Evolutionary conservation across 768 basidiomycete species (phyloP), one percentile per base, ranked within the genome.

Genomic region (Naganishia vaughanmartiniae): DNA sequence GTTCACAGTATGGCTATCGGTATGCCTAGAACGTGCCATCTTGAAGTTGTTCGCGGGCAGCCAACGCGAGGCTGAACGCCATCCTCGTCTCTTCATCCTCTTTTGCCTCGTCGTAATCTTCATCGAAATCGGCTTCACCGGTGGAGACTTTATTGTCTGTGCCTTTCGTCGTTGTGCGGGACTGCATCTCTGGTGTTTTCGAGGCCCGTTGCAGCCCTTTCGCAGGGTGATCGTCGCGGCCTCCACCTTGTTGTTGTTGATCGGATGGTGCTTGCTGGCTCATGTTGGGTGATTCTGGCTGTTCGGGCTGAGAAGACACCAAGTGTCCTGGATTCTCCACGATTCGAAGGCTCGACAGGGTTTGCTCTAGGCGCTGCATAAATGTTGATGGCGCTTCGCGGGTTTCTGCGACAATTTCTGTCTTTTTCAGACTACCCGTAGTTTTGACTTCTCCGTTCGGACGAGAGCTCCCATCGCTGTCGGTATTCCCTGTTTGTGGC

Each of bases 81-180:
- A 57, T 57, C 31, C 54, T 56, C 19, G 56, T 57, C 26, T 71
- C 70, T 0, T 71, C 70, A 53, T 71, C 70, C 46, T 71, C 70
- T 17, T 31, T 45, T 36, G 26, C 39, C 15, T 55, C 66, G 26
- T 36, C 21, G 24, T 34, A 15, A 53, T 67, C 54, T 24, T 39
- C 42, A 2, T 71, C 65, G 7, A 42, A n/a, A 14, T 24, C 19
- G 3, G 21, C 65, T 51, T 66, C 24, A 15, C 26, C n/a, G 21
- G 42, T 51, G 42, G n/a, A 34, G 51, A 31, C 51, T n/a, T n/a
- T n/a, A 21, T 30, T 17, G 6, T 48, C 48, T 21, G 21, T 30
- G 46, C 7, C 65, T 33, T 26, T 66, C 26, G 48, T 24, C 63
- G 24, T 14, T 31, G 65, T 39, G 15, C 19, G 4, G 48, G 65